A percentile compares a stretch with the other conserved stretches of the same genome.
Evolutionary conservation across 306 rosid species (phyloP).

Genomic region (Cicer judaicum): DNA sequence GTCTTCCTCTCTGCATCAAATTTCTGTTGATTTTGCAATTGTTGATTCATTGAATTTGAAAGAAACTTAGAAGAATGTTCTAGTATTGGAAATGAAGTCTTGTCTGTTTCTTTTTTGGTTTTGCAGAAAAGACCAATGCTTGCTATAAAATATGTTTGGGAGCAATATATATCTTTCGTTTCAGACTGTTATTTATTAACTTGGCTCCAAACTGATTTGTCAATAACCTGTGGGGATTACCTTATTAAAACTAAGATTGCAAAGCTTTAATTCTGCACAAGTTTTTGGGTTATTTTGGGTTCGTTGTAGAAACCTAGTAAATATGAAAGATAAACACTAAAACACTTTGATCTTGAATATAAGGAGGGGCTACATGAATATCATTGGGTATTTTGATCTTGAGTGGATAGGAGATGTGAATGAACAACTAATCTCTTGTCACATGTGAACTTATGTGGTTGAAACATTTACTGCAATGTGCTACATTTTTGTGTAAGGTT

Average conservation of each 20-base stretch:
- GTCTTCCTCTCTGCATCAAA: conserved; percentile 2
- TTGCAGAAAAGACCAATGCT: neutral
- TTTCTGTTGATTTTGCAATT: neutral
- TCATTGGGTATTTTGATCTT: too few relatives aligned
- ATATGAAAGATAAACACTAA: neutral
- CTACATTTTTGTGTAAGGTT: too few relatives aligned
- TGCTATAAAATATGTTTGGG: neutral
- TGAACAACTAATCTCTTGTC: too few relatives aligned
- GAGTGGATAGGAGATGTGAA: too few relatives aligned
- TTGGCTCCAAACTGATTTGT: neutral
- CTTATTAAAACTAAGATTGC: neutral
- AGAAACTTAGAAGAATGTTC: conserved; percentile 6
- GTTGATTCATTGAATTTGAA: conserved; percentile 6
- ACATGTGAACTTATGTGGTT: too few relatives aligned
- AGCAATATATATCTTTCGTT: neutral
- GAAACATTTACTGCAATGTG: too few relatives aligned
- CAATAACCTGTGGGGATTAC: neutral
- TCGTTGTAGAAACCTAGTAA: neutral
- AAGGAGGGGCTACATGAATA: too few relatives aligned
- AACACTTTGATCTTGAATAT: too few relatives aligned
- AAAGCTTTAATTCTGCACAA: neutral
- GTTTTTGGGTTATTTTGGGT: neutral
- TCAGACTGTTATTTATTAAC: neutral
- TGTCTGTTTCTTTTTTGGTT: neutral
- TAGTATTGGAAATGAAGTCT: neutral